Evolutionary conservation across 108 stramenopile species (phyloP).

Genomic region (Conticribra guillardii): DNA sequence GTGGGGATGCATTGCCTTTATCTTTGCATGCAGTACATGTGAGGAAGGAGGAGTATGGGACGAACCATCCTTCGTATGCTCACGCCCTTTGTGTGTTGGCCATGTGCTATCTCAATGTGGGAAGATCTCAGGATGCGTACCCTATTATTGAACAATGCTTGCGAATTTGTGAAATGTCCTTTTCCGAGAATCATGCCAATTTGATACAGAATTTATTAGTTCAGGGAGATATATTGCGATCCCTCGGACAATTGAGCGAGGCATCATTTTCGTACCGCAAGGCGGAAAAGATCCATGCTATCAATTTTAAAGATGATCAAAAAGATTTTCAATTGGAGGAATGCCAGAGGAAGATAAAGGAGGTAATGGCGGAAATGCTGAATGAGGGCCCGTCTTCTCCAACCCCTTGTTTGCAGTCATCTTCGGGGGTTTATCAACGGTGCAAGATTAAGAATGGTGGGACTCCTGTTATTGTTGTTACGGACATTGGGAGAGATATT

Average conservation of each 20-base stretch:
- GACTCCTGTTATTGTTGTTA: constrained; percentile 14
- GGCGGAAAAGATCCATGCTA: constrained; percentile 16
- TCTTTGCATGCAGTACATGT: constrained; percentile 23
- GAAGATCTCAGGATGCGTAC: constrained; percentile 11
- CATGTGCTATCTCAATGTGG: constrained; percentile 5
- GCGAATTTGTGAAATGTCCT: constrained; percentile 16
- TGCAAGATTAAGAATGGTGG: constrained; percentile 1
- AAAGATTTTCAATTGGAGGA: constrained; percentile 11
- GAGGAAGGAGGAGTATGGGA: constrained; percentile 16
- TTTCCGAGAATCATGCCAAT: constrained; percentile 26
- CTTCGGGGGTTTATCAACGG: too few species aligned
- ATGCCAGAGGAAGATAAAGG: constrained; percentile 10
- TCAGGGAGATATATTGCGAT: constrained; percentile 10
- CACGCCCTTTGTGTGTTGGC: constrained; percentile 23
- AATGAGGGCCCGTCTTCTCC: not conserved
- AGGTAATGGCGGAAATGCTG: not conserved
- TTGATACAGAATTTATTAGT: constrained; percentile 21
- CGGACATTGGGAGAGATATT: constrained; percentile 22
- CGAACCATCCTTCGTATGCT: constrained; percentile 20
- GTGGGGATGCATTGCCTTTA: constrained; percentile 7
- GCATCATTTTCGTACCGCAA: not conserved
- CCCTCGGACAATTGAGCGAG: constrained; percentile 4
- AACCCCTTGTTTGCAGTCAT: too few species aligned
- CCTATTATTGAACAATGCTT: constrained; percentile 13
- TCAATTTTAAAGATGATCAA: constrained; percentile 20